A percentile compares a stretch with the other conserved stretches of the same genome.
phyloP scores from a whole-genome alignment of 2,329 filamentous ascomycete genomes.

The Trichophyton schoenleinii region DNA sequence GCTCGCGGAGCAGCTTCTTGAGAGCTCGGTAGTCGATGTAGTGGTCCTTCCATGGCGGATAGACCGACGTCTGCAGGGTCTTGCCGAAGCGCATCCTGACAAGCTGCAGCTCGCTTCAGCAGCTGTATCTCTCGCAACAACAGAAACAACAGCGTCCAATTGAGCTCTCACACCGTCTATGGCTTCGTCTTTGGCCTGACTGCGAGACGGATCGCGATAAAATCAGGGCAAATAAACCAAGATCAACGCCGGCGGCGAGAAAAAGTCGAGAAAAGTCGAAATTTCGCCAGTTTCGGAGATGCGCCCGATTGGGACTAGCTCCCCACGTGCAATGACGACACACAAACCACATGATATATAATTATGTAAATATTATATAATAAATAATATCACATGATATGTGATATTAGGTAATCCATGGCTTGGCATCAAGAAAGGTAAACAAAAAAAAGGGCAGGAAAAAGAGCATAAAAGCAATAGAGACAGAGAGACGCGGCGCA shows the following conservation, averaged over 20 bases:
- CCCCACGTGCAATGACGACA: constrained; percentile 1
- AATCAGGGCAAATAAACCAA: not conserved
- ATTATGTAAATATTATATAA: not conserved
- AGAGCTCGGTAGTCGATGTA: constrained; percentile 96
- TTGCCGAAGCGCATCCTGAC: constrained; percentile 78
- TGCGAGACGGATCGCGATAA: too few species aligned
- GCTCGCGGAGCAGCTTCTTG: constrained; percentile 76
- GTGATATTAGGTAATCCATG: not conserved
- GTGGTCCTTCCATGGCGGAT: constrained; percentile 78
- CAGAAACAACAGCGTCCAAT: too few species aligned
- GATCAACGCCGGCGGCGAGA: not conserved
- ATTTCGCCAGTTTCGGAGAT: not conserved
- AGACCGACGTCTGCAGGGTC: constrained; percentile 67
- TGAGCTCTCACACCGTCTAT: too few species aligned
- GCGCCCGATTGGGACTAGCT: not conserved
- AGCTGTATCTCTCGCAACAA: not conserved
- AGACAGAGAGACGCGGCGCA: not conserved
- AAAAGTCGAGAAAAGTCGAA: not conserved
- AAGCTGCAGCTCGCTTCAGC: not conserved
- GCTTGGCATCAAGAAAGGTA: not conserved
- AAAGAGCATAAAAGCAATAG: not conserved
- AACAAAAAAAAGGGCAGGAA: not conserved
- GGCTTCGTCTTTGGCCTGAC: too few species aligned
- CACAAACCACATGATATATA: not conserved
- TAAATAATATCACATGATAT: not conserved